Evolutionary conservation across 148 eudicot species (phyloP).

Genomic region (Heliamphora exappendiculata): DNA sequence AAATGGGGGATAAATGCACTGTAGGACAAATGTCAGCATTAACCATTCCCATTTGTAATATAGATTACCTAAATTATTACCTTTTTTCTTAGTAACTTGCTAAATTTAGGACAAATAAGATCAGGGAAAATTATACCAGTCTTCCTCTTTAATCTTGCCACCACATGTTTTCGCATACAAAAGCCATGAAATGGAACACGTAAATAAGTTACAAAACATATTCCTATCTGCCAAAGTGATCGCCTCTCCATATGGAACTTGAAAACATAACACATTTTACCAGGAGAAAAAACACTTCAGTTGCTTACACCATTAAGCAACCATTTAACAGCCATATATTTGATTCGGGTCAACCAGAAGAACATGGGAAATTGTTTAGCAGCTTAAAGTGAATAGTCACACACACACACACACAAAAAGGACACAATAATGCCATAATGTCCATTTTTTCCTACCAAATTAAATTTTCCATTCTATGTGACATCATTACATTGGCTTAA

Average conservation of each 20-base stretch:
- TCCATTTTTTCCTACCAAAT: too few relatives aligned
- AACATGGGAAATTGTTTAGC: neutral
- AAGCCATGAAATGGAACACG: neutral
- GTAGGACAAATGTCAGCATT: too few relatives aligned
- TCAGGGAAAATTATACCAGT: neutral
- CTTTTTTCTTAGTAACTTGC: neutral
- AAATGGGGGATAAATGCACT: too few relatives aligned
- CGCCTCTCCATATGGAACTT: neutral
- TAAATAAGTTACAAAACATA: neutral
- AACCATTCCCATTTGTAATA: too few relatives aligned
- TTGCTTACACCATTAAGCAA: too few relatives aligned
- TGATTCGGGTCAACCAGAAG: neutral
- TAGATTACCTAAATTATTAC: too few relatives aligned
- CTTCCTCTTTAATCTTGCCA: neutral
- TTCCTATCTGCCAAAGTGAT: neutral
- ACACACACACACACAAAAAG: neutral
- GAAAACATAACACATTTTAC: neutral
- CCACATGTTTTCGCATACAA: neutral
- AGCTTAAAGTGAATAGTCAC: neutral
- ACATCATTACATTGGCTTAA: too few relatives aligned
- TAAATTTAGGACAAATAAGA: neutral
- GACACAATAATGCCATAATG: too few relatives aligned
- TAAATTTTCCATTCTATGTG: too few relatives aligned
- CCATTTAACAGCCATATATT: too few relatives aligned
- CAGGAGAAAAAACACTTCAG: neutral